Evolutionary conservation across 768 basidiomycete genomes (phyloP), one percentile per base, ranked within the genome.

Genomic region (Crepidotus variabilis): DNA sequence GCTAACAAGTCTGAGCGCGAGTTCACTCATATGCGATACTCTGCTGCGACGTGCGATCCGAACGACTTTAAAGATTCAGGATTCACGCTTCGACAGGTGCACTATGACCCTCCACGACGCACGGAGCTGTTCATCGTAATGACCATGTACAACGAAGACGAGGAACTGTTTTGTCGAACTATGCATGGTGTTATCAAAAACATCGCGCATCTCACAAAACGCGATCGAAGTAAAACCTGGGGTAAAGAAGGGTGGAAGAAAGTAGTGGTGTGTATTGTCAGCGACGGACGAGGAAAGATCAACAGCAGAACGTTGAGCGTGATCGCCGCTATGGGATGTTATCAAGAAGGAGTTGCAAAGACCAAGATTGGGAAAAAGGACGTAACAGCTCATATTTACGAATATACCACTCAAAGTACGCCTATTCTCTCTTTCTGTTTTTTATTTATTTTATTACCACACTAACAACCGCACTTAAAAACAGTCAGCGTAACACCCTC

Each of bases 201-300:
- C 63, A 80, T 98, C 46, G 87, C 86, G 4, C 92, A 96, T 70
- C 70, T 98, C 58, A 93, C 91, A 66, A 90, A 87, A 61, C 78
- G 95, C 20, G 88, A 90, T 47, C 77, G 91, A 49, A 90, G 87
- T 63, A 94, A 92, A 78, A 97, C 91, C 3, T 98, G 96, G 96
- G 95, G 94, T 0, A 89, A 90, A 68, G 94, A 97, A 0, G 94
- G 94, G 1, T 98, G 96, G 96, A 95, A 98, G 78, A 98, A 97
- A 79, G 92, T 96, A 33, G 94, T 95, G 7, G 88, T 96, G 9
- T 94, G 91, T 65, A 86, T 95, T 62, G 93, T 96, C 7, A 90
- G 88, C 43, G 92, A 95, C 69, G 94, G 92, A 0, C 80, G 93
- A 28, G 67, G 73, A 60, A 93, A 94, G 80, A 90, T 96, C 71